These are phyloP conservation scores for Hippophae rhamnoides DNA, from an alignment of 306 rosid genomes.

Conservation along the genomic window DNA sequence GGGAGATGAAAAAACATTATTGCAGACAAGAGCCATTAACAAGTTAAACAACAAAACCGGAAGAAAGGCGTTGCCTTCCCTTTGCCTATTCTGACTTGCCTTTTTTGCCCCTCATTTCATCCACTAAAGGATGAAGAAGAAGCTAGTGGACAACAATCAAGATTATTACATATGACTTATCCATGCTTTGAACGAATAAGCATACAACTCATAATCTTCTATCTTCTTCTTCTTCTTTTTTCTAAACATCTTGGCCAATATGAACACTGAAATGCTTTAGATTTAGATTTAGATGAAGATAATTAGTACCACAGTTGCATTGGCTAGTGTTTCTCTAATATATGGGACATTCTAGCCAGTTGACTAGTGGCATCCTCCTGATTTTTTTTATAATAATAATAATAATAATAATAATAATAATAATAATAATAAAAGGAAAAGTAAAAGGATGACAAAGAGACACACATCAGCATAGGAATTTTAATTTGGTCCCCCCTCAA, in stretches of 20 bases:
- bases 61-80: conserved; percentile 87
- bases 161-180: background rate
- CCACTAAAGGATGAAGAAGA: conserved; percentile 29
- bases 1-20: background rate
- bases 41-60: conserved; percentile 27
- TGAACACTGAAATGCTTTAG: too few species aligned
- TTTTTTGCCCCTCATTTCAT: conserved; percentile 13
- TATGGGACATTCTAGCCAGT: conserved; percentile 15
- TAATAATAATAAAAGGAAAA: too few species aligned
- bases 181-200: background rate
- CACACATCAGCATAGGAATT: too few species aligned
- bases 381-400: background rate
- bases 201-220: conserved; percentile 20
- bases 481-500: too few species aligned
- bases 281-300: background rate
- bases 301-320: background rate
- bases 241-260: background rate
- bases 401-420: too few species aligned
- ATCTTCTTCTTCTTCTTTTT: conserved; percentile 48
- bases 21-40: background rate
- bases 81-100: conserved; percentile 73
- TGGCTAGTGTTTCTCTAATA: conserved; percentile 1
- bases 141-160: background rate
- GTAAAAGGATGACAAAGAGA: too few species aligned
- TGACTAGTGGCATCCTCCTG: conserved; percentile 10